Percentiles rank a stretch among this genome's conserved stretches.
phyloP scores from a whole-genome alignment of 305 asterid species.

The Solanum hybrid region DNA sequence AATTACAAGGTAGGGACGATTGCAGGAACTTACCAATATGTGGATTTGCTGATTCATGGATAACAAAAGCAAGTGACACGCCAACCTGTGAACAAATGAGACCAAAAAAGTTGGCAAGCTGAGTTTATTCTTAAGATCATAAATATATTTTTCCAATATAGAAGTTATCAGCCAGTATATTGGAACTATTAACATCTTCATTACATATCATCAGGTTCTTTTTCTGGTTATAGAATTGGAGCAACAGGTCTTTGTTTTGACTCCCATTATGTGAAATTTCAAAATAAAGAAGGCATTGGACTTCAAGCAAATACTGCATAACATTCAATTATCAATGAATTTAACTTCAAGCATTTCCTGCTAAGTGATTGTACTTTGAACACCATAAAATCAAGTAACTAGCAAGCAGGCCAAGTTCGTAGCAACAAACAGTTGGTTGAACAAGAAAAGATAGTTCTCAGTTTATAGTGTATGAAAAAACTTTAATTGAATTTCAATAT shows the following conservation, averaged over 20 bases:
- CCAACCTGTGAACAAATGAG: slow-evolving; percentile 57
- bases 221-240: background rate
- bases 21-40: slow-evolving; percentile 66
- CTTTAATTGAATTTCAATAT: background rate
- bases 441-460: background rate
- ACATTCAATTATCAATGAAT: background rate
- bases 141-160: background rate
- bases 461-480: background rate
- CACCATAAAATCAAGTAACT: background rate
- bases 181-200: background rate
- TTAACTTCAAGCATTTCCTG: background rate
- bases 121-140: background rate
- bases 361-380: background rate
- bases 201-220: background rate
- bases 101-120: slow-evolving; percentile 2
- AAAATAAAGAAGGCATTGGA: background rate
- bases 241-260: background rate
- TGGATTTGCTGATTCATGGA: slow-evolving; percentile 98
- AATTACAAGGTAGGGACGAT: background rate
- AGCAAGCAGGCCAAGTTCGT: background rate
- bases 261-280: background rate
- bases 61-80: slow-evolving; percentile 94
- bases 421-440: background rate
- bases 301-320: background rate
- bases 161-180: background rate